phyloP scores from a whole-genome alignment of 2,329 filamentous ascomycete genomes.

The Colletotrichum musae region DNA sequence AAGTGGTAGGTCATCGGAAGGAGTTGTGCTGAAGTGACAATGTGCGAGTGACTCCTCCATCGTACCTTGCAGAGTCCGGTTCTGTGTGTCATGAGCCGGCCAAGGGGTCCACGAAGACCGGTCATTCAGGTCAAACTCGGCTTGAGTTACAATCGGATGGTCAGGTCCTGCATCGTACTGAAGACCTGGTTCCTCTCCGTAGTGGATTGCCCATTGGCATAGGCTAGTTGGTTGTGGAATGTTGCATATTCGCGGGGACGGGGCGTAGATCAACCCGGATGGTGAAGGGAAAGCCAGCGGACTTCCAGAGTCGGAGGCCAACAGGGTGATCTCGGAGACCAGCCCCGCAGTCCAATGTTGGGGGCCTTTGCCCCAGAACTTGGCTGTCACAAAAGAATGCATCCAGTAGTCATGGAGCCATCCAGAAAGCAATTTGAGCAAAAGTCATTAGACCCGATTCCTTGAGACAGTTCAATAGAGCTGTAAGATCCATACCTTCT shows the following conservation, averaged over 20 bases:
- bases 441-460: not conserved
- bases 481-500: slow-evolving; percentile 12
- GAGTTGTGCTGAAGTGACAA: not conserved
- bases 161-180: not conserved
- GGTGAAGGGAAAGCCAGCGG: not conserved
- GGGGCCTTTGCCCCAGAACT: slow-evolving; percentile 46
- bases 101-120: slow-evolving; percentile 37
- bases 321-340: slow-evolving; percentile 6
- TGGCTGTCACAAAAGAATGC: slow-evolving; percentile 45
- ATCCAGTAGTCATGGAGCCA: slow-evolving; percentile 47
- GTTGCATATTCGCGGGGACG: slow-evolving; percentile 31
- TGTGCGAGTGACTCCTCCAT: not conserved
- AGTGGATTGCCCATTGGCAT: slow-evolving; percentile 41
- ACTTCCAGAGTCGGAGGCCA: not conserved
- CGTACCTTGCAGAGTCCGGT: slow-evolving; percentile 12
- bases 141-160: not conserved
- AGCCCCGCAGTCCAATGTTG: slow-evolving; percentile 36
- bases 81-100: not conserved
- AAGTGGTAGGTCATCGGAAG: slow-evolving; percentile 31
- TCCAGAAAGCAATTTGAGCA: not conserved
- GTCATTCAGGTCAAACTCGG: slow-evolving; percentile 32
- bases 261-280: too few species aligned
- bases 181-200: not conserved
- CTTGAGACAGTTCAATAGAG: fast-evolving
- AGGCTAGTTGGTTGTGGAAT: slow-evolving; percentile 26